Evolutionary conservation across 441 rosid genomes (phyloP), one percentile per base, ranked within the genome.

Genomic region (Manihot esculenta): DNA sequence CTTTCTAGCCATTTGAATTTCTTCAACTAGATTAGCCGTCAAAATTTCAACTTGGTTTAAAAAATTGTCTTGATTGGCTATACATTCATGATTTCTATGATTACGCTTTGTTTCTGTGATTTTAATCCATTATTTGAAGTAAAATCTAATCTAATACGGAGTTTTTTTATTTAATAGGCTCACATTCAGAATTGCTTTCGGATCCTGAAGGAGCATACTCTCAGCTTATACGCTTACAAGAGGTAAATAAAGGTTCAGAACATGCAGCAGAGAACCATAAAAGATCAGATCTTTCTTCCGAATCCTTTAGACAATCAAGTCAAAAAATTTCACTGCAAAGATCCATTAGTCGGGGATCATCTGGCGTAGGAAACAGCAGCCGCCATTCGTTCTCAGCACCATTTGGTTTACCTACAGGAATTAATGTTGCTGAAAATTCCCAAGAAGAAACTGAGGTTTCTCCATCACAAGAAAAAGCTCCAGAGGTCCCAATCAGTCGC

Each of bases 221-320:
- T 47, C 88, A 84, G 72, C 89, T 87, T 61, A 72, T 85, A 70
- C 80, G 80, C 45, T 70, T 87, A 56, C 91, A 87, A 75, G 86
- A 85, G 60, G 80, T 61, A 23, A 77, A 62, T 24, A 80, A 66
- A 58, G 74, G 49, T 23, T 47, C 87, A 3, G 84, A 80, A 56
- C 69, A 54, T 8, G 59, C 74, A 3, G 45, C 48, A 5, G 82
- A 80, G 26, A 88, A 79, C 15, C 78, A 69, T 12, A 73, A 73
- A 41, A 73, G 15, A 54, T 65, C 73, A 45, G 80, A 73, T 56
- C 18, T 63, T 62, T 61, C 77, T 13, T 26, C 30, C 17, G 83
- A 80, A 74, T 84, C 80, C 15, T 64, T 72, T 47, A 69, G 69
- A 50, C 17, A 78, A 77, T 78, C 82, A 59, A 81, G 77, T 66